Conservation (phyloP, 2,329 filamentous ascomycete genomes). For the Penicillium freii region DNA sequence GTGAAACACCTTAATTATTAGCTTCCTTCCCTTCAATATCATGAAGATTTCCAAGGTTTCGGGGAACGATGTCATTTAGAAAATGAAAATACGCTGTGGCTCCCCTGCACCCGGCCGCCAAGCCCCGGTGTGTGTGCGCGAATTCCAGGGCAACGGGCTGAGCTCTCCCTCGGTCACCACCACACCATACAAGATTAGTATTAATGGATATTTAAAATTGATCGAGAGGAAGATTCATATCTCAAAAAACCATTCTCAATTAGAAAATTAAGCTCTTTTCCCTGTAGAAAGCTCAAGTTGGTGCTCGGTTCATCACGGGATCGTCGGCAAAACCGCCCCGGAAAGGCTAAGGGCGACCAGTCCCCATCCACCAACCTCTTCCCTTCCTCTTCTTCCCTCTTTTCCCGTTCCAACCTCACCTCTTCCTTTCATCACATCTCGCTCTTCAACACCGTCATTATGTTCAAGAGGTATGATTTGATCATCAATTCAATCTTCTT, state of each 20-base stretch:
- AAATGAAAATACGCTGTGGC: background rate
- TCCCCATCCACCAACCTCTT: slow-evolving; percentile 36
- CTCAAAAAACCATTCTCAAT: background rate
- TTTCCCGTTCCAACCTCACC: slow-evolving; percentile 26
- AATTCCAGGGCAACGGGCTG: slow-evolving; percentile 20
- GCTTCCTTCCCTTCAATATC: background rate
- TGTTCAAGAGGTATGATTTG: slow-evolving; percentile 60
- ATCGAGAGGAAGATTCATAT: background rate
- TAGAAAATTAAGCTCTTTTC: background rate
- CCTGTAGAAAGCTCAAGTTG: background rate
- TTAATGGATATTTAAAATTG: background rate
- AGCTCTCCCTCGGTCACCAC: slow-evolving; percentile 11
- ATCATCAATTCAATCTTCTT: slow-evolving; percentile 19
- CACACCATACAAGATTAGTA: slow-evolving; percentile 1
- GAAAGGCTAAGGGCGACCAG: slow-evolving; percentile 39
- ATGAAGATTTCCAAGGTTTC: background rate
- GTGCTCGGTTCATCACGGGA: slow-evolving; percentile 43
- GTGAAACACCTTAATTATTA: background rate
- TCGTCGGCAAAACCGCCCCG: slow-evolving; percentile 45
- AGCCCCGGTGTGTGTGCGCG: slow-evolving; percentile 22
- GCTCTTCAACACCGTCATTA: slow-evolving; percentile 52
- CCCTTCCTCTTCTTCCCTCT: slow-evolving; percentile 36
- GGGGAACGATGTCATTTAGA: background rate
- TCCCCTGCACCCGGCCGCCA: slow-evolving; percentile 25
- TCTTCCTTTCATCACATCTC: slow-evolving; percentile 29